phyloP scores from a whole-genome alignment of 345 rosid species.

The Syzygium oleosum region DNA sequence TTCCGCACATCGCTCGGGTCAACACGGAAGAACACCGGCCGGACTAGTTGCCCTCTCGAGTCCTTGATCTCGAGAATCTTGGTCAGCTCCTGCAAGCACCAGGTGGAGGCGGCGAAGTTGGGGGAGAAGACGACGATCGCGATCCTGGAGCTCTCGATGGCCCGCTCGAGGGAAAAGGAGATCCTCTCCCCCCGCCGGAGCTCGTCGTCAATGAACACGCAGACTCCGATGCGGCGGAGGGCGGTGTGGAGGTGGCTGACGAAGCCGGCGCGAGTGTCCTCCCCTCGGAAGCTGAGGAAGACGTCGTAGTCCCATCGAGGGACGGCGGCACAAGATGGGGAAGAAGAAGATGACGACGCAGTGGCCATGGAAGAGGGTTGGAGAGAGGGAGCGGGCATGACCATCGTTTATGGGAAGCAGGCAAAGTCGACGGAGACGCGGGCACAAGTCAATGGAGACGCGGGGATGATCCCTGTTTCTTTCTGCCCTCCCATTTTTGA shows the following conservation, averaged over 20 bases:
- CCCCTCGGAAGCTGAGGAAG: slow-evolving; percentile 22
- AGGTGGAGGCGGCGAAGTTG: slow-evolving; percentile 11
- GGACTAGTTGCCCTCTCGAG: not conserved
- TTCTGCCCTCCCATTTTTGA: too few relatives aligned
- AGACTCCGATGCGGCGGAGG: not conserved
- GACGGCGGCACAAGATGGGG: not conserved
- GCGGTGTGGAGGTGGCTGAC: slow-evolving; percentile 8
- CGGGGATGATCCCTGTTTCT: not conserved
- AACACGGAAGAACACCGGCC: slow-evolving; percentile 9
- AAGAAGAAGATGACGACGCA: not conserved
- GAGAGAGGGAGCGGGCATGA: too few relatives aligned
- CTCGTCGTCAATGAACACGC: slow-evolving; percentile 1
- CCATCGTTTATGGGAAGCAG: too few relatives aligned
- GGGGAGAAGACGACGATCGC: slow-evolving; percentile 9
- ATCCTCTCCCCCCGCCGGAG: slow-evolving; percentile 3
- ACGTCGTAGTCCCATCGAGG: slow-evolving; percentile 12
- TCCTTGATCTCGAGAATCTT: slow-evolving; percentile 10
- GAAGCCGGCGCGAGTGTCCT: slow-evolving; percentile 17
- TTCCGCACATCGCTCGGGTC: slow-evolving; percentile 7
- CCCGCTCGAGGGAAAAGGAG: not conserved
- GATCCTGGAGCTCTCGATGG: slow-evolving; percentile 14
- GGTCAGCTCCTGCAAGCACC: slow-evolving; percentile 17
- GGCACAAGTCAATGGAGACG: too few relatives aligned
- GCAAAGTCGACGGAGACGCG: not conserved
- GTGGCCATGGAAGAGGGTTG: too few relatives aligned